A percentile compares a stretch with the other conserved stretches of the same genome.
phyloP scores from a whole-genome alignment of 1,284 basidiomycete genomes.

The Tranzscheliella williamsii region DNA sequence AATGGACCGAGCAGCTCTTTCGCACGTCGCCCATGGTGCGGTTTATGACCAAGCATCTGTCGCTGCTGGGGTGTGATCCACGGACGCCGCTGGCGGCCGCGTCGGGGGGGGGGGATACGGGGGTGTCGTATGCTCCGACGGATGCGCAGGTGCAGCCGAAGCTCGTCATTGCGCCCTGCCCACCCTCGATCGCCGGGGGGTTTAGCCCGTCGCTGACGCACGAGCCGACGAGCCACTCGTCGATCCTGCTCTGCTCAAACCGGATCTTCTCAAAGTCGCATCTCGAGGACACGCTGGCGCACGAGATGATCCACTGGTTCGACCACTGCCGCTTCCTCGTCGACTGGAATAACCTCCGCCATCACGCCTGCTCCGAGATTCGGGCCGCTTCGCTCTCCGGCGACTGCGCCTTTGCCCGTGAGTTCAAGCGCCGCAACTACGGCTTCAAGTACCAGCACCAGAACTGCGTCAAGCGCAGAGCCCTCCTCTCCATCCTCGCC shows the following conservation, averaged over 20 bases:
- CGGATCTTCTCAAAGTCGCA: conserved; percentile 72
- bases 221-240: conserved; percentile 31
- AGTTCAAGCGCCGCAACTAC: conserved; percentile 74
- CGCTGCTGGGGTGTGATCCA: conserved; percentile 53
- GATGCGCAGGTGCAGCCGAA: conserved; percentile 14
- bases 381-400: conserved; percentile 90
- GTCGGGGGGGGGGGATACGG: neutral
- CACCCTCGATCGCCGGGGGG: conserved; percentile 48
- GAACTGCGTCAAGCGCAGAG: conserved; percentile 84
- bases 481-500: conserved; percentile 76
- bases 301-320: conserved; percentile 95
- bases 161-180: conserved; percentile 50
- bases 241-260: conserved; percentile 55
- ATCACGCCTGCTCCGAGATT: conserved; percentile 96
- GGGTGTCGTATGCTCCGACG: neutral
- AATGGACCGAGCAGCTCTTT: conserved; percentile 54
- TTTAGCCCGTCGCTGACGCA: conserved; percentile 45
- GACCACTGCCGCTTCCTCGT: conserved; percentile 93
- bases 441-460: conserved; percentile 85
- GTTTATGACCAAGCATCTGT: conserved; percentile 58
- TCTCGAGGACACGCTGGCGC: conserved; percentile 88
- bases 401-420: conserved; percentile 82
- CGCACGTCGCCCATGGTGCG: conserved; percentile 58
- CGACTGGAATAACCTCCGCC: conserved; percentile 84
- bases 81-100: conserved; percentile 6